phyloP scores from a whole-genome alignment of 202 grass and related monocot species.

The Hordeum pubiflorum region DNA sequence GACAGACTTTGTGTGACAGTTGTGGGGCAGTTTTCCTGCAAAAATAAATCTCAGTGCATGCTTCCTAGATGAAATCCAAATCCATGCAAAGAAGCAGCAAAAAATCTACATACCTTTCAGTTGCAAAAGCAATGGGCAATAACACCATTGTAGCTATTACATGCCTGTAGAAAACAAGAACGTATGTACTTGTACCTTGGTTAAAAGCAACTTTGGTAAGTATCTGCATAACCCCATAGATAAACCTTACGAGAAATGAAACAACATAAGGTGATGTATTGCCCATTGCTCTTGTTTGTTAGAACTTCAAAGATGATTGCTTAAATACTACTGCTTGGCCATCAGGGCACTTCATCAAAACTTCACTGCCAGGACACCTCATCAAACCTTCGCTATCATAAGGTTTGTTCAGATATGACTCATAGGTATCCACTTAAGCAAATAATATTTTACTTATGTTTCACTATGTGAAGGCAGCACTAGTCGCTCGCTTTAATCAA shows the following conservation, averaged over 20 bases:
- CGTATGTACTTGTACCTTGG: constrained; percentile 38
- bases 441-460: not conserved
- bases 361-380: not conserved
- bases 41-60: constrained; percentile 19
- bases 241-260: constrained; percentile 33
- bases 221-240: constrained; percentile 38
- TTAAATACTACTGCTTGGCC: constrained; percentile 6
- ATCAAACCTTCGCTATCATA: not conserved
- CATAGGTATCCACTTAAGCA: constrained; percentile 11
- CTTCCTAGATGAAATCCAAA: constrained; percentile 9
- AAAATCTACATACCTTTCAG: constrained; percentile 42
- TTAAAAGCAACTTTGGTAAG: constrained; percentile 42
- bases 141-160: constrained; percentile 30
- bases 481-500: not conserved
- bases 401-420: not conserved
- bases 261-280: constrained; percentile 24
- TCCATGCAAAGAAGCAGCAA: not conserved
- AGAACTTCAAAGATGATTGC: not conserved
- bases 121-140: constrained; percentile 33
- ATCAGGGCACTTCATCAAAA: not conserved
- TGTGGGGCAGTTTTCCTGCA: constrained; percentile 44
- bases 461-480: not conserved
- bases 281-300: constrained; percentile 22
- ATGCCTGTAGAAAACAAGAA: constrained; percentile 66
- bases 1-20: constrained; percentile 33